Evolutionary conservation across 2,329 filamentous ascomycete genomes (phyloP).

Genomic region (Aspergillus uvarum): DNA sequence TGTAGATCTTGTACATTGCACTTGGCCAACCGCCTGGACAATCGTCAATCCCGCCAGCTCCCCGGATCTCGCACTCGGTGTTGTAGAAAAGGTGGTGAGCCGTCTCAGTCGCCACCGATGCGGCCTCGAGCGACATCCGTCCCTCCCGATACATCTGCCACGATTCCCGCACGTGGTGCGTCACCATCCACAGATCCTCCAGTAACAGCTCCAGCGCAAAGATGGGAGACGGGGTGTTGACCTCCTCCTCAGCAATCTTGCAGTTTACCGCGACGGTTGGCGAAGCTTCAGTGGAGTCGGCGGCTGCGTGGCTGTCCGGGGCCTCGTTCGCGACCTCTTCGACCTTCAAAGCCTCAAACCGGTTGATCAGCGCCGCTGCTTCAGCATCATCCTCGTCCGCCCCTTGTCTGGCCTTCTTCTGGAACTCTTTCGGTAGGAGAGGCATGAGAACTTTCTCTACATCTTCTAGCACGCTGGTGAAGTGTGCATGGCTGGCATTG

Average conservation of each 20-base stretch:
- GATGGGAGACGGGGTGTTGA: neutral
- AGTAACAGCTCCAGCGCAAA: neutral
- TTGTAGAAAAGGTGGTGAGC: neutral
- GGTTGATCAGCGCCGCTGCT: neutral
- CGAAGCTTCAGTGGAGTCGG: neutral
- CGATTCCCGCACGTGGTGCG: neutral
- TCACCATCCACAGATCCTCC: neutral
- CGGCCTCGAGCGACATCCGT: neutral
- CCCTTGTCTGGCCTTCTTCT: neutral
- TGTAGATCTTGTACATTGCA: neutral
- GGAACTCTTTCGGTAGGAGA: neutral
- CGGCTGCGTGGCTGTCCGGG: neutral
- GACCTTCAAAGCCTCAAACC: neutral
- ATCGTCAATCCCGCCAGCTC: too few relatives aligned
- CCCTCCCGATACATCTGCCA: neutral
- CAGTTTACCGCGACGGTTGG: neutral
- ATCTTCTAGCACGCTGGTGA: neutral
- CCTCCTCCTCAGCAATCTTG: too few relatives aligned
- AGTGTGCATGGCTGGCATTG: neutral
- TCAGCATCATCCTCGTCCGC: neutral
- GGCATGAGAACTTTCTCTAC: neutral
- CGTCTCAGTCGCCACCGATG: neutral
- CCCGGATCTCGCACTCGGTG: neutral
- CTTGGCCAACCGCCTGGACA: neutral
- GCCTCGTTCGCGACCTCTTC: neutral